These are phyloP conservation scores for Boletus tomentosulus DNA, from an alignment of 768 basidiomycete species.

Conservation along the genomic window DNA sequence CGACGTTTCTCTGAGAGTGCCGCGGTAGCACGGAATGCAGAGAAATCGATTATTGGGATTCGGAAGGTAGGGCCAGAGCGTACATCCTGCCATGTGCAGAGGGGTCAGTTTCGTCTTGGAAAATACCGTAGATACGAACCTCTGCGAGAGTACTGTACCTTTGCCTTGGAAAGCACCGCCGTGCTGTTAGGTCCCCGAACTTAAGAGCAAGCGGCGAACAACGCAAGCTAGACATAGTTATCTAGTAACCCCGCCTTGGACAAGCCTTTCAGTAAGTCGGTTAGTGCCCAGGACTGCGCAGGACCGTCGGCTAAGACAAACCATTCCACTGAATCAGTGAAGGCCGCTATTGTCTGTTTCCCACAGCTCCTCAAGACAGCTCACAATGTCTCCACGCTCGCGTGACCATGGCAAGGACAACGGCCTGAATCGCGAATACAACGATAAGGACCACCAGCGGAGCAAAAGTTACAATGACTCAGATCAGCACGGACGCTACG, in stretches of 20 bases:
- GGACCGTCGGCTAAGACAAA: too few species aligned
- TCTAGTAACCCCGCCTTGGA: too few species aligned
- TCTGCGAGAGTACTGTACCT: conserved; percentile 24
- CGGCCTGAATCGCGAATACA: conserved; percentile 10
- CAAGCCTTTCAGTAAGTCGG: too few species aligned
- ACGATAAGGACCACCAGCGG: conserved; percentile 8
- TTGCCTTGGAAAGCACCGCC: conserved; percentile 4
- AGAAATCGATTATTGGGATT: conserved; percentile 79
- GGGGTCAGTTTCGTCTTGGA: conserved; percentile 4
- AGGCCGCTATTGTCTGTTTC: too few species aligned
- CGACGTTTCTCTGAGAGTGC: conserved; percentile 52
- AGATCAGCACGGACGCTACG: conserved; percentile 7
- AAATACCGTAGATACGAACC: conserved; percentile 7
- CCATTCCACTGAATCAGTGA: too few species aligned
- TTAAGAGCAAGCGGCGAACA: conserved; percentile 12
- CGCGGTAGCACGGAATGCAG: conserved; percentile 53
- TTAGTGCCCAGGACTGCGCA: too few species aligned
- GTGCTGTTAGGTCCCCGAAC: neutral
- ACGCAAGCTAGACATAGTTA: conserved; percentile 9
- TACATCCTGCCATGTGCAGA: conserved; percentile 25
- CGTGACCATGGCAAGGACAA: conserved; percentile 13
- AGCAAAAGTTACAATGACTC: conserved; percentile 4
- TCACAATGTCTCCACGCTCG: conserved; percentile 14
- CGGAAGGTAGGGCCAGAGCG: conserved; percentile 42
- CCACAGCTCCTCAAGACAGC: conserved; percentile 8